Percentiles rank a stretch among this genome's conserved stretches.
Evolutionary conservation across 495 filamentous ascomycete species (phyloP).

Genomic region (Aspergillus steynii): DNA sequence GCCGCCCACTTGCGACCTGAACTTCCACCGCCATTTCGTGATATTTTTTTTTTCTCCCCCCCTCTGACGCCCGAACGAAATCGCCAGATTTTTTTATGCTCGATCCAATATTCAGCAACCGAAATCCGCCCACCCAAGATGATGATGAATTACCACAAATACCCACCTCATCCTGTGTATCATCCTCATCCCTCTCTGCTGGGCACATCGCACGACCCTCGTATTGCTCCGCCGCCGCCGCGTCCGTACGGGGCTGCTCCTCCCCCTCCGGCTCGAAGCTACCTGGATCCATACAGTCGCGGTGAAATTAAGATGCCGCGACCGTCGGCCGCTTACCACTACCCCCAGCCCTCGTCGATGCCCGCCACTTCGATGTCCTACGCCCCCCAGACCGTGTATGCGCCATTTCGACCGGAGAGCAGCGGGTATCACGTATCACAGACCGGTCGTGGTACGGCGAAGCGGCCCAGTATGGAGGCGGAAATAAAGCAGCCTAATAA

Average conservation of each 20-base stretch:
- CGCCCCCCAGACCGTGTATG: constrained; percentile 19
- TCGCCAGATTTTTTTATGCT: not conserved
- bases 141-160: constrained; percentile 22
- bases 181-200: constrained; percentile 30
- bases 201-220: constrained; percentile 26
- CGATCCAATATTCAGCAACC: not conserved
- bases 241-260: constrained; percentile 22
- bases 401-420: constrained; percentile 24
- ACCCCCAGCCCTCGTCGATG: constrained; percentile 23
- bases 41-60: not conserved
- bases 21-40: not conserved
- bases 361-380: constrained; percentile 18
- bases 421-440: constrained; percentile 22
- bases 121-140: constrained; percentile 1
- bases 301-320: constrained; percentile 31
- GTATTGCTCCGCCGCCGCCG: constrained; percentile 26
- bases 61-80: not conserved
- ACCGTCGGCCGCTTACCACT: constrained; percentile 23
- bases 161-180: constrained; percentile 18
- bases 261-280: constrained; percentile 10
- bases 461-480: constrained; percentile 20
- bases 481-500: constrained; percentile 24
- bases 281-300: constrained; percentile 26
- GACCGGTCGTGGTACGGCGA: constrained; percentile 22
- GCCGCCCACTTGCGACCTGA: not conserved